A percentile compares a stretch with the other conserved stretches of the same genome.
These are phyloP conservation scores for Isatis lusitanica DNA, from an alignment of 441 rosid species.

Conservation along the genomic window DNA sequence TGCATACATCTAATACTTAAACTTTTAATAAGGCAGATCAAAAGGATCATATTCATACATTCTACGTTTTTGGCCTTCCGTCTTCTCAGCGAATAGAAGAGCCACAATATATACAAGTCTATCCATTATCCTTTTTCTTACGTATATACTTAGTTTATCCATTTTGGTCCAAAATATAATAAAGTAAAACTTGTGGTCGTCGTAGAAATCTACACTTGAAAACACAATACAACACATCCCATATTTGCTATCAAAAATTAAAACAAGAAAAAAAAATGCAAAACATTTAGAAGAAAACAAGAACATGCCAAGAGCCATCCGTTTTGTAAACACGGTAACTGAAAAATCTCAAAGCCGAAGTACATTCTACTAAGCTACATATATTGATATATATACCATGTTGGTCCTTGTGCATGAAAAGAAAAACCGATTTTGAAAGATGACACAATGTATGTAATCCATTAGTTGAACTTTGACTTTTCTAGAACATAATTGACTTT, in stretches of 20 bases:
- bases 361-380: too few relatives aligned
- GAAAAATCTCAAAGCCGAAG: neutral
- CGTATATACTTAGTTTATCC: constrained; percentile 3
- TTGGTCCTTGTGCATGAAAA: too few relatives aligned
- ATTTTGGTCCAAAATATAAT: constrained; percentile 4
- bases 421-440: too few relatives aligned
- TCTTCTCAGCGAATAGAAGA: constrained; percentile 29
- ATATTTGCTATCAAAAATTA: neutral
- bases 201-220: neutral
- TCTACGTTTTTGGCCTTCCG: constrained; percentile 8
- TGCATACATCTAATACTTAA: neutral
- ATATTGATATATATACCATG: too few relatives aligned
- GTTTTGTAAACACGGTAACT: too few relatives aligned
- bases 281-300: neutral
- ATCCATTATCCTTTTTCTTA: constrained; percentile 19
- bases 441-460: neutral
- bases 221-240: neutral
- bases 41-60: neutral
- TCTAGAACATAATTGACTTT: neutral
- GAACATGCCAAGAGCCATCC: neutral
- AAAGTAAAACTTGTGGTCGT: neutral
- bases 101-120: constrained; percentile 15
- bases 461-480: neutral
- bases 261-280: neutral
- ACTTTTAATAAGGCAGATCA: neutral